Percentiles rank a stretch among this genome's conserved stretches.
These are phyloP conservation scores for Podospora pseudoanserina DNA, from an alignment of 495 filamentous ascomycete genomes.

Conservation along the genomic window DNA sequence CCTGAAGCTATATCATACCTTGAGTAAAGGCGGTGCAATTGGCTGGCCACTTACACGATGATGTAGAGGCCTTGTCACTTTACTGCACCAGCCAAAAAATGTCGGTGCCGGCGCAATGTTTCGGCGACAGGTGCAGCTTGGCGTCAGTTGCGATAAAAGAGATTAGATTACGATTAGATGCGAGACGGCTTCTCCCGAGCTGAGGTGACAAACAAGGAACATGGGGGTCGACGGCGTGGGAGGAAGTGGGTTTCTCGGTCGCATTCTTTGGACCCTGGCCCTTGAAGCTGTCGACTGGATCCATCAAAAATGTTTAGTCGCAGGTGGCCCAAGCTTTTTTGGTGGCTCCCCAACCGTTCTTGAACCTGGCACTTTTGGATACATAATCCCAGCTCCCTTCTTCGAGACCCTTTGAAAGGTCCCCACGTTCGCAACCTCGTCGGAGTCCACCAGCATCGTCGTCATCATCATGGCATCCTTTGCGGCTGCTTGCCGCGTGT, in stretches of 20 bases:
- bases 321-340: constrained; percentile 22
- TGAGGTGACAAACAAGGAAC: background rate
- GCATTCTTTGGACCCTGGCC: background rate
- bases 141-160: background rate
- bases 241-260: background rate
- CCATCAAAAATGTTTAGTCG: background rate
- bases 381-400: no score
- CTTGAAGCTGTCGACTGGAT: background rate
- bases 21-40: background rate
- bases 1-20: background rate
- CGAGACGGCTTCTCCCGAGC: background rate
- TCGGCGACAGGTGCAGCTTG: constrained; percentile 4
- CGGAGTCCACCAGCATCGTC: constrained; percentile 21
- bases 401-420: constrained; percentile 10
- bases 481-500: constrained; percentile 47
- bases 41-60: background rate
- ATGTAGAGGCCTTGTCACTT: background rate
- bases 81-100: background rate
- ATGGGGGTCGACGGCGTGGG: background rate
- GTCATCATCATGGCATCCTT: constrained; percentile 50
- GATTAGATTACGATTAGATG: background rate
- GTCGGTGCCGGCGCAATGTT: constrained; percentile 16
- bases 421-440: constrained; percentile 13
- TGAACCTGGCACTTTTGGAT: constrained; percentile 7
- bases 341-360: constrained; percentile 19